Evolutionary conservation across 225 moss, liverwort and hornwort species (phyloP).

Genomic region (Ulota crispa): DNA sequence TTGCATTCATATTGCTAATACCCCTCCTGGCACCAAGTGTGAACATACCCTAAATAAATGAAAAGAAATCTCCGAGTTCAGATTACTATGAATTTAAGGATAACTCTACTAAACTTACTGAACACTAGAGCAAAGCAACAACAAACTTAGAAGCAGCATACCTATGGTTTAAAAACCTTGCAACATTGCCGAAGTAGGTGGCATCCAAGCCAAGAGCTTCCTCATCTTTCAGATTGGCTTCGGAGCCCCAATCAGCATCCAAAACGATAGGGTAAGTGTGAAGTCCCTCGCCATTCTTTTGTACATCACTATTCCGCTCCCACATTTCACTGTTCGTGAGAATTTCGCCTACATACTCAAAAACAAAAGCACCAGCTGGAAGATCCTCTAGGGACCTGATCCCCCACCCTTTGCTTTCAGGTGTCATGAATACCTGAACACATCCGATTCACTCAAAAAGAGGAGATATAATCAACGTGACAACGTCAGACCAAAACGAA

Average conservation of each 20-base stretch:
- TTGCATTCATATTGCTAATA: no score
- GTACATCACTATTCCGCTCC: constrained; percentile 48
- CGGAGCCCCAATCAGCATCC: constrained; percentile 69
- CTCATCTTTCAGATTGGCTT: constrained; percentile 60
- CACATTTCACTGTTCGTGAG: constrained; percentile 67
- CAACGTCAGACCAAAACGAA: background rate
- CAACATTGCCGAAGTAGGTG: constrained; percentile 65
- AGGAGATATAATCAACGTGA: background rate
- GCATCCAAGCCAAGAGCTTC: constrained; percentile 71
- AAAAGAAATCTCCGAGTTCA: background rate
- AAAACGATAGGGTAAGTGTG: constrained; percentile 59
- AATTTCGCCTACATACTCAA: constrained; percentile 67
- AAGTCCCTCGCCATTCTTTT: constrained; percentile 22
- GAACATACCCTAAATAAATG: background rate
- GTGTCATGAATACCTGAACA: constrained; percentile 61
- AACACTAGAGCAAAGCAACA: background rate
- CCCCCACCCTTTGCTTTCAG: constrained; percentile 73
- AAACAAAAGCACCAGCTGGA: constrained; percentile 66
- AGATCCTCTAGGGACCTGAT: constrained; percentile 59
- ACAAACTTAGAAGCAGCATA: constrained; percentile 9
- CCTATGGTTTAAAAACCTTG: constrained; percentile 70
- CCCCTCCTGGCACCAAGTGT: no score
- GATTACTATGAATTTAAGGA: background rate
- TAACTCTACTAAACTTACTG: background rate
- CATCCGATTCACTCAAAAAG: constrained; percentile 14